Percentiles rank a stretch among this genome's conserved stretches.
phyloP scores from a whole-genome alignment of 441 rosid species.

The Geranium incanum region DNA sequence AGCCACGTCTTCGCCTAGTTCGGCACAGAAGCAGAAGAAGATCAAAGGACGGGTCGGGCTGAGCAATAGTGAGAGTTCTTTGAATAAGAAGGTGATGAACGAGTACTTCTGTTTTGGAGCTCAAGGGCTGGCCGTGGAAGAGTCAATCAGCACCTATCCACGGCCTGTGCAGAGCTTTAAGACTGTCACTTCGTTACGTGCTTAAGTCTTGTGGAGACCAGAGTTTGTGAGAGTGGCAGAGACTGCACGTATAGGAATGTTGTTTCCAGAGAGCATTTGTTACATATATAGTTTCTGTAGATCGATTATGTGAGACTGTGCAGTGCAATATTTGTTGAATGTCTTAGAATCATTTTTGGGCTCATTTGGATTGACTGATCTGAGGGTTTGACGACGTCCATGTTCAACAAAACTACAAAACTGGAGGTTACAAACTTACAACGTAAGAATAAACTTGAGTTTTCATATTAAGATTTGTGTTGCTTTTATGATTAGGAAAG shows the following conservation, averaged over 20 bases:
- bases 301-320: background rate
- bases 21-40: background rate
- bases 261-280: no score
- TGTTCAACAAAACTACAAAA: no score
- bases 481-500: no score
- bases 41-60: background rate
- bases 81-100: slow-evolving; percentile 50
- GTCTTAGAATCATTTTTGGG: no score
- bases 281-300: no score
- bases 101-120: slow-evolving; percentile 64
- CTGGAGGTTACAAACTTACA: no score
- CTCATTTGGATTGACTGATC: no score
- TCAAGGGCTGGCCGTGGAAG: slow-evolving; percentile 48
- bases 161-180: slow-evolving; percentile 31
- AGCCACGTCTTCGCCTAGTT: slow-evolving; percentile 30
- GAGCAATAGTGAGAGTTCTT: slow-evolving; percentile 29
- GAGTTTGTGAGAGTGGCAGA: background rate
- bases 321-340: no score
- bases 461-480: no score
- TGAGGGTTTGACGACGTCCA: no score
- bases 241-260: no score
- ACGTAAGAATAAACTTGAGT: no score
- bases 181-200: slow-evolving; percentile 40
- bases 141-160: slow-evolving; percentile 25
- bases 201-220: slow-evolving; percentile 21